Evolutionary conservation across 768 basidiomycete genomes (phyloP), one percentile per base, ranked within the genome.

Genomic region (Kwoniella sp.): DNA sequence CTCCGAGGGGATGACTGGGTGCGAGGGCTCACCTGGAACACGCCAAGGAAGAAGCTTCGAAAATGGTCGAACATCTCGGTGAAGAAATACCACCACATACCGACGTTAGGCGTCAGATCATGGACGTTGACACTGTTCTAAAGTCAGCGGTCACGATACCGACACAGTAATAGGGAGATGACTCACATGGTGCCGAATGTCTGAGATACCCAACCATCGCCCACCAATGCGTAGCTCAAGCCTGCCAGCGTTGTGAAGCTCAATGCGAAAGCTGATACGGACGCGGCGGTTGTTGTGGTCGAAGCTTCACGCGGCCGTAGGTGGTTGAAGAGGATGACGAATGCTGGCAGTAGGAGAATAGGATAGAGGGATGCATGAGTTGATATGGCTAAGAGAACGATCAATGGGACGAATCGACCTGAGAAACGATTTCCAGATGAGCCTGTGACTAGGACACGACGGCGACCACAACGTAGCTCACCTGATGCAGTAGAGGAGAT

Each of bases 11-110:
- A 26, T 33, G 36, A 9, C 10, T 47, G 6, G 22, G 37, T n/a
- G 12, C 12, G n/a, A 25, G 17, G 17, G 78, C 88, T 51, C 70
- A 93, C 93, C 19, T 89, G 90, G 79, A 97, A 98, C 19, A 90
- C 90, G 84, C 93, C 89, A 30, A 97, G 82, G 84, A 96, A 99
- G 82, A 97, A 97, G 3, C 88, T 86, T 29, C 96, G 83, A 83
- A 97, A 99, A 77, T 98, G 90, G 76, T 97, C 95, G 68, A 99
- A 99, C 90, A 97, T 97, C 78, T 98, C 95, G 12, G 92, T 97
- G 82, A 98, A 97, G 82, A 98, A 98, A 80, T 98, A 98, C 95
- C 95, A 98, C 90, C 92, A 92, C 27, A 97, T 81, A 1, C 96
- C 95, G 3, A 90, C 87, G 70, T 94, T 98, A 0, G 96, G 95